Percentiles rank a stretch among this genome's conserved stretches.
These are phyloP conservation scores for Fusarium liriodendri DNA, from an alignment of 2,329 filamentous ascomycete species.

Conservation along the genomic window DNA sequence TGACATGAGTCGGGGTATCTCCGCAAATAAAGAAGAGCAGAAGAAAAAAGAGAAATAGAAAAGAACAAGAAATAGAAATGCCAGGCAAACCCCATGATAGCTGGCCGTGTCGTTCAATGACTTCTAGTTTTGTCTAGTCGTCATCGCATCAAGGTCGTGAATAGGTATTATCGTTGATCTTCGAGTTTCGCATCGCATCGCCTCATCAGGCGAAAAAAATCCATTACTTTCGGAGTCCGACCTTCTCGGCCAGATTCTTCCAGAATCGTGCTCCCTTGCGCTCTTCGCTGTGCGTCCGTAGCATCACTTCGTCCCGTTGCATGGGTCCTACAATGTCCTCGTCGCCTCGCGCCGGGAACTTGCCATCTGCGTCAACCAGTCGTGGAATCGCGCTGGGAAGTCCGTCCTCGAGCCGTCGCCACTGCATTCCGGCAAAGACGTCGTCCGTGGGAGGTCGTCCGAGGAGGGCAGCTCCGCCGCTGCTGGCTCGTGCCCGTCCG, in stretches of 20 bases:
- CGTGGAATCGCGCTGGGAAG: constrained; percentile 74
- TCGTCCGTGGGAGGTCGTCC: constrained; percentile 51
- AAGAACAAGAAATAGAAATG: constrained; percentile 33
- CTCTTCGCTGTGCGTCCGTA: constrained; percentile 57
- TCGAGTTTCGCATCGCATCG: constrained; percentile 9
- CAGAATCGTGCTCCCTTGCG: constrained; percentile 60
- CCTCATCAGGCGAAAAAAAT: background rate
- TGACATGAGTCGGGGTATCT: constrained; percentile 47
- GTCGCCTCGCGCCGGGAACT: constrained; percentile 89
- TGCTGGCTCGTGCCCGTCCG: constrained; percentile 51
- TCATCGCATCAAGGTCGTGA: constrained; percentile 41
- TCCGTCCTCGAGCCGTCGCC: constrained; percentile 62
- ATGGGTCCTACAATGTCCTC: constrained; percentile 95
- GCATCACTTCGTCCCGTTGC: constrained; percentile 71
- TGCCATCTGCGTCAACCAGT: constrained; percentile 78
- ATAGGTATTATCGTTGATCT: constrained; percentile 31
- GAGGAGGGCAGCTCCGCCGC: constrained; percentile 55
- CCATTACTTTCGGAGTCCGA: constrained; percentile 49
- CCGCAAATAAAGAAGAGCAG: constrained; percentile 22
- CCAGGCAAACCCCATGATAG: constrained; percentile 34
- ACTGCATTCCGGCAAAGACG: constrained; percentile 56
- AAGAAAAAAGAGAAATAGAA: constrained; percentile 9
- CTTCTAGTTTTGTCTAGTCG: constrained; percentile 35
- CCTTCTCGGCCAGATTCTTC: constrained; percentile 61
- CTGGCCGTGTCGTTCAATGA: constrained; percentile 28